A percentile compares a stretch with the other conserved stretches of the same genome.
Evolutionary conservation across 192 early-diverging fungal genomes (phyloP).

Genomic region (Coemansia sp.): DNA sequence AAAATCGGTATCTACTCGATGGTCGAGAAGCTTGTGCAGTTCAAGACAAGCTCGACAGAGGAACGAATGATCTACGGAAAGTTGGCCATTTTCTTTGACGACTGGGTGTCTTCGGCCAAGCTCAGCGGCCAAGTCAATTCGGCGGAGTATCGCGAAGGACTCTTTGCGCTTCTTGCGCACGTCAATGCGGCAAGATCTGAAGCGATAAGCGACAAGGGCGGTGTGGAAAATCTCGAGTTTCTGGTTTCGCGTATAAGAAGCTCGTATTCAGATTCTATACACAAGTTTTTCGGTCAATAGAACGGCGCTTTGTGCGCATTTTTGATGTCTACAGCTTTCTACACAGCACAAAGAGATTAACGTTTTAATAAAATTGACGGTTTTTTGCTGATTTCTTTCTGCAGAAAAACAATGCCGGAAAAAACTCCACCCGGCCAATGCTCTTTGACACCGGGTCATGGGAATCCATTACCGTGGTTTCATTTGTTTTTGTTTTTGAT

Average conservation of each 20-base stretch:
- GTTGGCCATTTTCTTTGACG: constrained; percentile 26
- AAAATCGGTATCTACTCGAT: constrained; percentile 32
- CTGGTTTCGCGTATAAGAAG: constrained; percentile 23
- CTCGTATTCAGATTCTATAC: constrained; percentile 22
- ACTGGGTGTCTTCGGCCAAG: constrained; percentile 18
- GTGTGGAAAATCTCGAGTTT: constrained; percentile 36
- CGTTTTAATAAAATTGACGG: too few species aligned
- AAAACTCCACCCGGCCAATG: too few species aligned
- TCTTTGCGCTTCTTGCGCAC: constrained; percentile 21
- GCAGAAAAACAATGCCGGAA: too few species aligned
- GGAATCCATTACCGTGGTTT: too few species aligned
- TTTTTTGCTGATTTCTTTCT: too few species aligned
- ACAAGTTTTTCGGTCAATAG: constrained; percentile 23
- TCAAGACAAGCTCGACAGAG: constrained; percentile 21
- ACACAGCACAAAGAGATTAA: too few species aligned
- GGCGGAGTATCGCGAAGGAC: constrained; percentile 31
- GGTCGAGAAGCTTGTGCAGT: constrained; percentile 22
- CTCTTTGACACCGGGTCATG: too few species aligned
- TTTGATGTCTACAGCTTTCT: too few species aligned
- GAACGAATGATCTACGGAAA: constrained; percentile 34
- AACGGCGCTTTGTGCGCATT: background rate
- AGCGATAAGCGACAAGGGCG: constrained; percentile 23
- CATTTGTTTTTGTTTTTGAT: too few species aligned
- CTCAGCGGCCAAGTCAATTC: constrained; percentile 21
- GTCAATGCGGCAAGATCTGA: constrained; percentile 27